These are phyloP conservation scores for Dimocarpus longan DNA, from an alignment of 345 rosid species.

Conservation along the genomic window DNA sequence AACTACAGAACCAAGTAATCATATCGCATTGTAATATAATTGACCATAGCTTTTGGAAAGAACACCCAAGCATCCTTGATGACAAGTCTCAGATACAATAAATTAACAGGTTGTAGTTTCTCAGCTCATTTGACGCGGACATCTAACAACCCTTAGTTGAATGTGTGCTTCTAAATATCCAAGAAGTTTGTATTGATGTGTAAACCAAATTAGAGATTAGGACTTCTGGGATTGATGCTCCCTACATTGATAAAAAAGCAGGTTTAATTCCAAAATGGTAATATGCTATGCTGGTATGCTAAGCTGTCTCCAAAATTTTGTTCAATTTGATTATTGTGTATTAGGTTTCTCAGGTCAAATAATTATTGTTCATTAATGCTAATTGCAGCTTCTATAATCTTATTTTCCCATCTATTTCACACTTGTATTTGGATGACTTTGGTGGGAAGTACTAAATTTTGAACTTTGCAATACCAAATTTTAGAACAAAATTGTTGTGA, in stretches of 20 bases:
- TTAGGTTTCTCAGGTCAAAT: neutral
- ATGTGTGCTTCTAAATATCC: neutral
- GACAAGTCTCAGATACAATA: neutral
- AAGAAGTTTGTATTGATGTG: neutral
- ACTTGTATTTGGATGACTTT: neutral
- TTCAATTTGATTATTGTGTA: neutral
- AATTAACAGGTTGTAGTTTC: neutral
- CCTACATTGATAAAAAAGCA: neutral
- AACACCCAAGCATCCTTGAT: slow-evolving; percentile 50
- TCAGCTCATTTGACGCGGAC: neutral
- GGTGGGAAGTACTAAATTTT: neutral
- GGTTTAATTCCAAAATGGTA: neutral
- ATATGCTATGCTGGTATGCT: neutral
- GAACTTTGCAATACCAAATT: neutral
- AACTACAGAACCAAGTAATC: slow-evolving; percentile 31
- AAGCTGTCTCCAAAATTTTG: neutral
- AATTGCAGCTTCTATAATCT: neutral
- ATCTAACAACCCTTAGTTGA: neutral
- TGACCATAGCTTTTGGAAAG: slow-evolving; percentile 65
- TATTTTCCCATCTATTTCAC: neutral
- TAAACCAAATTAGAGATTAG: neutral
- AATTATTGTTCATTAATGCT: neutral
- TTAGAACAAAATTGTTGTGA: neutral
- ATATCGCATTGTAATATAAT: slow-evolving; percentile 63
- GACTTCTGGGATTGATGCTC: neutral